These are phyloP conservation scores for Dictyophora rubrovolvata DNA, from an alignment of 768 basidiomycete species.

Conservation along the genomic window DNA sequence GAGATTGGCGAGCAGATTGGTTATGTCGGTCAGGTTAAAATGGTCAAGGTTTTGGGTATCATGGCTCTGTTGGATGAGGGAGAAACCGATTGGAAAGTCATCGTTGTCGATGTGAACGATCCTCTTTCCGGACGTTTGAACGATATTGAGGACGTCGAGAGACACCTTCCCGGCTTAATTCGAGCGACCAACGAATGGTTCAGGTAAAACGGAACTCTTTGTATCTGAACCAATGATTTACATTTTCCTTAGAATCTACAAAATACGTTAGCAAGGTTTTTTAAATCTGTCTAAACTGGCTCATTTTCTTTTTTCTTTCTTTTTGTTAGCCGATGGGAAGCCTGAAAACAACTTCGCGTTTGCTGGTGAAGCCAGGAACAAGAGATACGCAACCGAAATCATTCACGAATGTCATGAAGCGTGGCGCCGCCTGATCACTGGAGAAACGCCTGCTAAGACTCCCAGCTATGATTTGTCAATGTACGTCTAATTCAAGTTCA, in stretches of 20 bases:
- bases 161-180: conserved; percentile 93
- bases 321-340: conserved; percentile 62
- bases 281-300: neutral
- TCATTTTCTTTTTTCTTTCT: neutral
- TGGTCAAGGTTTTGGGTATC: conserved; percentile 99
- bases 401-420: conserved; percentile 98
- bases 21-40: conserved; percentile 94
- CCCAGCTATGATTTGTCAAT: conserved; percentile 69
- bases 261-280: conserved; percentile 41
- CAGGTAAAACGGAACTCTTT: conserved; percentile 43
- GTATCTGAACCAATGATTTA: conserved; percentile 5
- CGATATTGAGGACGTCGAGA: conserved; percentile 98
- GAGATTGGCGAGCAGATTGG: conserved; percentile 99
- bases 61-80: conserved; percentile 99
- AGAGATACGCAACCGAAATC: conserved; percentile 98
- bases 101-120: conserved; percentile 93
- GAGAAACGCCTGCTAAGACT: conserved; percentile 69
- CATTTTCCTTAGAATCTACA: conserved; percentile 63
- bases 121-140: conserved; percentile 94
- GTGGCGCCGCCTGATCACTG: conserved; percentile 86
- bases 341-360: conserved; percentile 98
- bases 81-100: conserved; percentile 99
- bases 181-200: conserved; percentile 99
- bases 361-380: conserved; percentile 99
- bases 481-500: conserved; percentile 36